These are phyloP conservation scores for Fimicolochytrium jonesii DNA, from an alignment of 192 early-diverging fungal species.

Conservation along the genomic window DNA sequence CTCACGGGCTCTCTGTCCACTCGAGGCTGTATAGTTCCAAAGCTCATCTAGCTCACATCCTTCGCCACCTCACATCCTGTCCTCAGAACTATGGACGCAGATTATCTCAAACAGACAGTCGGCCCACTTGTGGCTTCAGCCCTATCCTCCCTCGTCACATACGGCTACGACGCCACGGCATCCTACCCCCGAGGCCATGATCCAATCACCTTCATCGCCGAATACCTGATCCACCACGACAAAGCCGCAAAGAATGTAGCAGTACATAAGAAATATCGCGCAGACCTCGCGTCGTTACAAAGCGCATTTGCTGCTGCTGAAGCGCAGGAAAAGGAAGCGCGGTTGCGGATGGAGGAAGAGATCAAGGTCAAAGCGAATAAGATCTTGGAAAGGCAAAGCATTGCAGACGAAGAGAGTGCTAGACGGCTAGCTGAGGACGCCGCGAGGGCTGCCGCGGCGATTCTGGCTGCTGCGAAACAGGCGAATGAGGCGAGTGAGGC, in stretches of 20 bases:
- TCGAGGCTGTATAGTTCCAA: too few species aligned
- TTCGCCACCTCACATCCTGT: too few species aligned
- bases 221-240: conserved; percentile 29
- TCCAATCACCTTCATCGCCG: conserved; percentile 17
- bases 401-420: conserved; percentile 10
- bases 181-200: conserved; percentile 15
- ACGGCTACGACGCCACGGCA: conserved; percentile 9
- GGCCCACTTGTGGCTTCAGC: conserved; percentile 24
- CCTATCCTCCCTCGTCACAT: conserved; percentile 14
- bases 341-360: conserved; percentile 17
- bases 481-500: neutral
- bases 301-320: neutral
- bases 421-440: neutral
- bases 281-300: neutral
- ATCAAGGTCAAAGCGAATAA: neutral
- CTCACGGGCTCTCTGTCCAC: too few species aligned
- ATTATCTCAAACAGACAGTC: conserved; percentile 34
- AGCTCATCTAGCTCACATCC: too few species aligned
- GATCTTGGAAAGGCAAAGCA: conserved; percentile 5
- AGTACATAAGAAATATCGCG: neutral
- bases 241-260: neutral
- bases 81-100: conserved; percentile 31
- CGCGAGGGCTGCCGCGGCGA: neutral
- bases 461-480: neutral
- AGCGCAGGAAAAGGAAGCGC: conserved; percentile 1